Percentiles rank a stretch among this genome's conserved stretches.
Evolutionary conservation across 177 flowering plant genomes (phyloP).

Genomic region (Vitis hybrid): DNA sequence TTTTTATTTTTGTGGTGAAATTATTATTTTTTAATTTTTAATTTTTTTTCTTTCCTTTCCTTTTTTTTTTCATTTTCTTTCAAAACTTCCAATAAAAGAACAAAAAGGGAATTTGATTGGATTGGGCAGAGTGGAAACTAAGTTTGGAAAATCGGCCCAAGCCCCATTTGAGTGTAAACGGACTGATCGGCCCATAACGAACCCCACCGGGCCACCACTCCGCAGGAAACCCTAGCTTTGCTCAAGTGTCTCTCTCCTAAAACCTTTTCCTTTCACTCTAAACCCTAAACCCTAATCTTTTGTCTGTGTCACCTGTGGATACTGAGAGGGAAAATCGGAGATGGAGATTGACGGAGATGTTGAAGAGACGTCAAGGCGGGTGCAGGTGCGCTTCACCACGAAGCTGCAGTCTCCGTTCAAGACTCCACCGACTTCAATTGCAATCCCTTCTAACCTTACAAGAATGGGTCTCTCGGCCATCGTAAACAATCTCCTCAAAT

Average conservation of each 20-base stretch:
- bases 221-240: too few relatives aligned
- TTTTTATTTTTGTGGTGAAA: too few relatives aligned
- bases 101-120: too few relatives aligned
- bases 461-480: conserved; percentile 73
- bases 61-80: too few relatives aligned
- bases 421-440: conserved; percentile 57
- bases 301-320: conserved; percentile 15
- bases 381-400: conserved; percentile 87
- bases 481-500: conserved; percentile 66
- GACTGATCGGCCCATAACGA: too few relatives aligned
- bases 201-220: too few relatives aligned
- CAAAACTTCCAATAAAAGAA: too few relatives aligned
- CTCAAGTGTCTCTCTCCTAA: background rate
- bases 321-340: background rate
- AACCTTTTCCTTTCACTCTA: background rate
- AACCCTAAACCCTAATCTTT: background rate
- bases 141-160: too few relatives aligned
- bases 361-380: conserved; percentile 40
- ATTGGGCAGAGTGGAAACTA: too few relatives aligned
- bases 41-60: fast-evolving
- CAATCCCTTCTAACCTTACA: conserved; percentile 69
- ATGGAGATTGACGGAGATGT: conserved; percentile 41
- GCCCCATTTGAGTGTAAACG: too few relatives aligned
- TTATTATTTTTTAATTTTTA: too few relatives aligned
- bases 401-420: conserved; percentile 60